A percentile compares a stretch with the other conserved stretches of the same genome.
These are phyloP conservation scores for Trametes cinnabarina DNA, from an alignment of 768 basidiomycete genomes.

Conservation along the genomic window DNA sequence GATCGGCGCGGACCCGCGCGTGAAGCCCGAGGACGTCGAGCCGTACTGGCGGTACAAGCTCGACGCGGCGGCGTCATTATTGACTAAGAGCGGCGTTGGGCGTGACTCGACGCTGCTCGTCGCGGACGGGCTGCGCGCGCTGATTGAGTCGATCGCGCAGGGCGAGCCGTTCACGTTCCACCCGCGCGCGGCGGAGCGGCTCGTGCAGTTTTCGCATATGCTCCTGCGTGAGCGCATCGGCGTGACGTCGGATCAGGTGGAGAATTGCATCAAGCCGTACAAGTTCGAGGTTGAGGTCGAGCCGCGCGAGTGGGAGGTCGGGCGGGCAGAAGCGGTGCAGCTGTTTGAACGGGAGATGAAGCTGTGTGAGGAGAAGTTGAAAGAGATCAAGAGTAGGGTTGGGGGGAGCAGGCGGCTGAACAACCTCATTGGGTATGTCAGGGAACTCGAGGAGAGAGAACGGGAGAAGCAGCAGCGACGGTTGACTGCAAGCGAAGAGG, in stretches of 20 bases:
- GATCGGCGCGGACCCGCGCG: constrained; percentile 65
- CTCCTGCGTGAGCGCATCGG: constrained; percentile 92
- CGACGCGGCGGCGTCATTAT: constrained; percentile 85
- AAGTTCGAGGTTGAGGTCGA: constrained; percentile 99
- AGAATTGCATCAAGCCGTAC: constrained; percentile 99
- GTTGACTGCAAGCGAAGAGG: constrained; percentile 39
- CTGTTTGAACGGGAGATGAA: constrained; percentile 81
- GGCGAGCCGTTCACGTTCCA: constrained; percentile 93
- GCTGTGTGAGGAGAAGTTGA: constrained; percentile 84
- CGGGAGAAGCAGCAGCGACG: constrained; percentile 58
- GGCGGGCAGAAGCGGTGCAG: constrained; percentile 69
- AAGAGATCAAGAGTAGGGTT: constrained; percentile 83
- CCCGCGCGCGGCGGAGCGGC: constrained; percentile 82
- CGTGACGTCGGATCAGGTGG: constrained; percentile 96
- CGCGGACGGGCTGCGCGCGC: constrained; percentile 84
- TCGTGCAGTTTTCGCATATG: constrained; percentile 88
- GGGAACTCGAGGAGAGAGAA: constrained; percentile 73
- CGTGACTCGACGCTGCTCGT: constrained; percentile 92
- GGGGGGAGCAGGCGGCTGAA: constrained; percentile 82
- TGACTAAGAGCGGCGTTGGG: constrained; percentile 96
- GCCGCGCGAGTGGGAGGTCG: constrained; percentile 86
- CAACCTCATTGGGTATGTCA: constrained; percentile 77
- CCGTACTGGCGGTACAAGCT: constrained; percentile 96
- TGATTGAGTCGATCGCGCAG: constrained; percentile 86
- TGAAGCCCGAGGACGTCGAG: constrained; percentile 76